Evolutionary conservation across 208 protist species (phyloP), one percentile per base, ranked within the genome.

Genomic region (Leishmania gerbilli): DNA sequence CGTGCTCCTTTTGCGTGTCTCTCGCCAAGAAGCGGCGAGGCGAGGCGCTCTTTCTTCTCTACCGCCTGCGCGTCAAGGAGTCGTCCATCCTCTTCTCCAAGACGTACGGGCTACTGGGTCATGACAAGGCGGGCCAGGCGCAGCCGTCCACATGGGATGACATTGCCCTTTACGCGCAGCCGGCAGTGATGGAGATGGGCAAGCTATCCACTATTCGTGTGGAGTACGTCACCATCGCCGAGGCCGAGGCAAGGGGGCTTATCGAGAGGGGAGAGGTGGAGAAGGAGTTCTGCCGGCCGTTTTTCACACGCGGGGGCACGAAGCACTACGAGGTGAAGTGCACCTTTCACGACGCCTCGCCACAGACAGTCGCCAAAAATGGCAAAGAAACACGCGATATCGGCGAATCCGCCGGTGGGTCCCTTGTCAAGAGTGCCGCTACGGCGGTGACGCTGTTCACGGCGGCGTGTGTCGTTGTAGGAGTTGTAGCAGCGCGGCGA

Each of bases 1-100:
- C 78, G 5, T 88, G 86, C 71, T 81, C 79, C 37, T 90, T 92
- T 40, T 56, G 37, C 2, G 83, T 92, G 5, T 53, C 58, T 19
- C 67, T 92, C 47, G 62, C 60, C 2, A 65, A 81, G 45, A 47
- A 74, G 71, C 55, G 51, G 68, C 55, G 56, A 34, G 58, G 72
- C 19, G 80, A 77, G 37, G 68, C 42, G 8, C 77, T 83, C 8
- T 80, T 79, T 68, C 77, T 93, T 6, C 76, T 93, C n/a, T 93
- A 91, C 76, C 89, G 89, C 34, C 86, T 93, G 24, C 89, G 89
- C 31, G 89, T 93, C 42, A 90, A 90, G 79, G 85, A 89, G 82
- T 68, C 85, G 34, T 87, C 85, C 17, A 90, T 91, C 60, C 55
- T 90, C n/a, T 91, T 93, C 60, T 93, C 89, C 21, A 91, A 90